phyloP scores from a whole-genome alignment of 768 basidiomycete genomes.

The Collybiopsis confluens region DNA sequence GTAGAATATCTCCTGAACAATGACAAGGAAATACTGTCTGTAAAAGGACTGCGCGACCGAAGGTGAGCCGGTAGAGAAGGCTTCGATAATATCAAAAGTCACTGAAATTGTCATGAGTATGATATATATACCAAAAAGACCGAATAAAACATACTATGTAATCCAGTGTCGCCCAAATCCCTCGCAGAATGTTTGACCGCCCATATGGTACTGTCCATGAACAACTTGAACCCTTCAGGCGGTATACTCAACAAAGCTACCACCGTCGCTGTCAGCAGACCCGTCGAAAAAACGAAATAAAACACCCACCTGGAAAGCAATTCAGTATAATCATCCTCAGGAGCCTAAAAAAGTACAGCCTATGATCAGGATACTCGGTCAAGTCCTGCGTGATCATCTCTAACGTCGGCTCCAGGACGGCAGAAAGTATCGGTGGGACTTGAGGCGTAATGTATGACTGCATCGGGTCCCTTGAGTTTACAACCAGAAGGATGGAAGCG shows the following conservation, averaged over 20 bases:
- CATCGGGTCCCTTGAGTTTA: background rate
- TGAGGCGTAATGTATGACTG: slow-evolving; percentile 64
- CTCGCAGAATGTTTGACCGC: slow-evolving; percentile 81
- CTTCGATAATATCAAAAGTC: slow-evolving; percentile 67
- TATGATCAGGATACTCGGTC: slow-evolving; percentile 70
- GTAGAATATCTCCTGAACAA: slow-evolving; percentile 71
- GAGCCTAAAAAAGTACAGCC: slow-evolving; percentile 72
- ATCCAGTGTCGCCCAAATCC: slow-evolving; percentile 67
- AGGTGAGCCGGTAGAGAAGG: slow-evolving; percentile 53
- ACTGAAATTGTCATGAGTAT: slow-evolving; percentile 29
- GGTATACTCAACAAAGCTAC: slow-evolving; percentile 58
- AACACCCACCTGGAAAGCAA: slow-evolving; percentile 62
- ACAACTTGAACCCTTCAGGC: slow-evolving; percentile 68
- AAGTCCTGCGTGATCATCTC: slow-evolving; percentile 77
- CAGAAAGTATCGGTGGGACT: slow-evolving; percentile 68
- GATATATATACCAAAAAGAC: background rate
- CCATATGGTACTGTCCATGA: slow-evolving; percentile 79
- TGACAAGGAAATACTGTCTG: slow-evolving; percentile 64
- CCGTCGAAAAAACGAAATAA: background rate
- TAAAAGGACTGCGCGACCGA: slow-evolving; percentile 65
- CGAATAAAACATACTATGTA: slow-evolving; percentile 33
- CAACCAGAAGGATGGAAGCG: no score
- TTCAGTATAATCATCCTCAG: slow-evolving; percentile 64
- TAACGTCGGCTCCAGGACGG: slow-evolving; percentile 73
- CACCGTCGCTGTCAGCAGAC: background rate